Evolutionary conservation across 257 asterid species (phyloP).

Genomic region (Verbascum thapsus): DNA sequence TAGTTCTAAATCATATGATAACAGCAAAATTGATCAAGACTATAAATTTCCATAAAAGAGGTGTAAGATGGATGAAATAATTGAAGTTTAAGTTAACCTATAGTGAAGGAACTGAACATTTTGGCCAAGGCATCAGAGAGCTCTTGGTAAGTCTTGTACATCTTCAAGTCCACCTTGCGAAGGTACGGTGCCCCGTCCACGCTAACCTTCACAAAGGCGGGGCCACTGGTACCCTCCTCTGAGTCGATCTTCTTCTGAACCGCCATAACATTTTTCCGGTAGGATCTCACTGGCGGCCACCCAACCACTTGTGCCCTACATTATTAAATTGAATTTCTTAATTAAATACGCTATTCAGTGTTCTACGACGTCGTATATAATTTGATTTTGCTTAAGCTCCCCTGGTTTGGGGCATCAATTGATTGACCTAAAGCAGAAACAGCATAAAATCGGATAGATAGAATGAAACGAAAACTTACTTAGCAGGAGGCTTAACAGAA

Average conservation of each 20-base stretch:
- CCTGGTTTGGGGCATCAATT: no score
- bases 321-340: not conserved
- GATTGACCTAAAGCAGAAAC: no score
- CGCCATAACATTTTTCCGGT: conserved; percentile 58
- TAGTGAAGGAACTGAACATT: conserved; percentile 73
- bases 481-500: conserved; percentile 62
- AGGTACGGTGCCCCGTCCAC: conserved; percentile 94
- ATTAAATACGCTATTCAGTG: no score
- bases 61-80: no score
- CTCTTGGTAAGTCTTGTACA: conserved; percentile 63
- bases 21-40: no score
- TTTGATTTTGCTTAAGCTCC: no score
- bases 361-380: no score
- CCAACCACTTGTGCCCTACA: conserved; percentile 89
- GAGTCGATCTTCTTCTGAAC: conserved; percentile 46
- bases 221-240: conserved; percentile 40
- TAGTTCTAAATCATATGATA: no score
- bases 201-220: conserved; percentile 73
- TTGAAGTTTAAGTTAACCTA: conserved; percentile 37
- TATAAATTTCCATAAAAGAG: no score
- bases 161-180: conserved; percentile 72
- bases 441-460: no score
- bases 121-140: conserved; percentile 70
- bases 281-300: conserved; percentile 87
- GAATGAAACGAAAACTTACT: no score